These are phyloP conservation scores for Cephalotrichum gorgonifer DNA, from an alignment of 2,329 filamentous ascomycete genomes.

Conservation along the genomic window DNA sequence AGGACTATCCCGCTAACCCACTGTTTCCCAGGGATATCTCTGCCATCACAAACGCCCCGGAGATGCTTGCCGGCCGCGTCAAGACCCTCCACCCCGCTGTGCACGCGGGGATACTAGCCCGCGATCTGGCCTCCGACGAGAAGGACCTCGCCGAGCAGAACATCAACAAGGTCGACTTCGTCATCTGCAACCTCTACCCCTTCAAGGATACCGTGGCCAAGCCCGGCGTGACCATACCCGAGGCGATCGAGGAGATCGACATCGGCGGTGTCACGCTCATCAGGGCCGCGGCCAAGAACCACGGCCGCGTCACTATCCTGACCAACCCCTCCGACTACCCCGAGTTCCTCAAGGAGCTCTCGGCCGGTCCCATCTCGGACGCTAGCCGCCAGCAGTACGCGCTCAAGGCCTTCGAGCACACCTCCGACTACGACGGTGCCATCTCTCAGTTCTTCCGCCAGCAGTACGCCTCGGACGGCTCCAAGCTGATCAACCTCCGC, in stretches of 20 bases:
- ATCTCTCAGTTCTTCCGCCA: slow-evolving; percentile 97
- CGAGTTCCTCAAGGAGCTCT: slow-evolving; percentile 84
- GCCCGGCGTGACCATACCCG: slow-evolving; percentile 90
- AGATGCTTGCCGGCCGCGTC: slow-evolving; percentile 78
- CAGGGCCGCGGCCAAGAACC: slow-evolving; percentile 95
- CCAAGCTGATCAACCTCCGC: slow-evolving; percentile 74
- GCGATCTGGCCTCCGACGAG: slow-evolving; percentile 89
- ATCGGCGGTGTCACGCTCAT: slow-evolving; percentile 96
- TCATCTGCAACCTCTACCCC: slow-evolving; percentile 97
- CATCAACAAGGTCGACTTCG: slow-evolving; percentile 89
- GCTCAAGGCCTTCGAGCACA: slow-evolving; percentile 97
- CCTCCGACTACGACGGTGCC: slow-evolving; percentile 88
- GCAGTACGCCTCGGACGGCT: slow-evolving; percentile 80
- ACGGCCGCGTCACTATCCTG: slow-evolving; percentile 87
- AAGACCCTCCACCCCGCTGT: slow-evolving; percentile 97
- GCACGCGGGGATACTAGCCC: slow-evolving; percentile 82
- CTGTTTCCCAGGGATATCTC: slow-evolving; percentile 67
- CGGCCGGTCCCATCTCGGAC: slow-evolving; percentile 77
- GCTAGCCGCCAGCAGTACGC: slow-evolving; percentile 80
- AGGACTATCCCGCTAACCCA: background rate
- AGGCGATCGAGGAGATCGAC: slow-evolving; percentile 98
- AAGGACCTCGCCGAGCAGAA: slow-evolving; percentile 93
- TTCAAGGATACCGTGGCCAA: slow-evolving; percentile 98
- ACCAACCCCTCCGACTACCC: slow-evolving; percentile 91
- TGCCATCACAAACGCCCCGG: slow-evolving; percentile 89